Evolutionary conservation across 306 rosid species (phyloP).

Genomic region (Corylus americana): DNA sequence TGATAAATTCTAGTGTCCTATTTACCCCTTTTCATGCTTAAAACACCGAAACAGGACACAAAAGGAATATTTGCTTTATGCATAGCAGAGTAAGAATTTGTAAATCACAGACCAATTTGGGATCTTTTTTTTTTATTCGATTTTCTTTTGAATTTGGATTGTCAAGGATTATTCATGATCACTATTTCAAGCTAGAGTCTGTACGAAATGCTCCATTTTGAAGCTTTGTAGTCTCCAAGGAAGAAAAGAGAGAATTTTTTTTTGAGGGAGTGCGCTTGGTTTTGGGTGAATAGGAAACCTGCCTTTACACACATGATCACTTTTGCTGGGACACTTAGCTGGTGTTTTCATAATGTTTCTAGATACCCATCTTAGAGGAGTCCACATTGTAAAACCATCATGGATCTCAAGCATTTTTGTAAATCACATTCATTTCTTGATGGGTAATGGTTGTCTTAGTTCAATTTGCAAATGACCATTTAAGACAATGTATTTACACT

Average conservation of each 20-base stretch:
- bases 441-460: neutral
- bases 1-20: neutral
- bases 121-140: no score
- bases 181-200: neutral
- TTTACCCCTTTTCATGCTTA: neutral
- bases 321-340: neutral
- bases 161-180: no score
- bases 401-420: conserved; percentile 2
- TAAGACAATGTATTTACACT: neutral
- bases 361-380: neutral
- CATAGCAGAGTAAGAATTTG: neutral
- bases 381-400: neutral
- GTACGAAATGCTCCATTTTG: no score
- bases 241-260: neutral
- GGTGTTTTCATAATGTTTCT: neutral
- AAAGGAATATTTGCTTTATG: neutral
- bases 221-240: neutral
- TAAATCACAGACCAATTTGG: no score
- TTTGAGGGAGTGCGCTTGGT: neutral
- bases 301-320: neutral
- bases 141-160: no score
- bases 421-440: neutral
- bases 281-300: neutral
- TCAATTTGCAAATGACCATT: neutral
- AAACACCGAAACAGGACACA: neutral